Base-by-base conservation (phyloP, 1,284 basidiomycete genomes). In the Ustilago xerochloae region DNA sequence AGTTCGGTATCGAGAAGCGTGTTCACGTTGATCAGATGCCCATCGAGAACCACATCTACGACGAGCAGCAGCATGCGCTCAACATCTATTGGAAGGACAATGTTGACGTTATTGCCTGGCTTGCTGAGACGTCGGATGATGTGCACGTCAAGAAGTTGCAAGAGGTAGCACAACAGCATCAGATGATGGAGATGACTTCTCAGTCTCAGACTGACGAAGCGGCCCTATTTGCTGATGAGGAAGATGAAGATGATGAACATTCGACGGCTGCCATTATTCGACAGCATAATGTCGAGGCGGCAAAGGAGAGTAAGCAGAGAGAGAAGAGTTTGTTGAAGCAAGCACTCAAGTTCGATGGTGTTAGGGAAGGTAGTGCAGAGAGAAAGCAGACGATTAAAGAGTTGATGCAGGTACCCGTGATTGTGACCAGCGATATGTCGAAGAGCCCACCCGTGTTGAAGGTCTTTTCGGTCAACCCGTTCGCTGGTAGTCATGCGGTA, bases 1-100 rank as follows among this genome's bases (percentile, higher is more conserved):
- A 97, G 82, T 96, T 97, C 81, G 92, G 93, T 48, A 95, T 99
- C 79, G 97, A 99, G 87, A 99, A 99, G 88, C 90, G 96, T 48
- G 94, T 98, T 2, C 96, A 99, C 81, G 92, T 96, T 48, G 97
- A 99, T 85, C 94, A 98, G 86, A 97, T 99, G 91, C 96, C 97
- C 0, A 71, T 81, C 47, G 69, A 81, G 91, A 96, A 95, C 80
- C 92, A 93, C 79, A 92, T 94, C 52, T 94, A 94, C 82, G 95
- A 98, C 81, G 95, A 97, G 85, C 92, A 94, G 85, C 88, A 88
- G 10, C 91, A 96, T 85, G 90, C 91, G 18, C 89, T 99, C 26
- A 90, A 93, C 83, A 92, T 96, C 70, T 94, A 94, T 75, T 87
- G 86, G 86, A 84, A 83, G 74, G 73, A 83, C 59, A 81, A 81